Evolutionary conservation across 768 basidiomycete genomes (phyloP), one percentile per base, ranked within the genome.

Genomic region (Nidularia pulvinata): DNA sequence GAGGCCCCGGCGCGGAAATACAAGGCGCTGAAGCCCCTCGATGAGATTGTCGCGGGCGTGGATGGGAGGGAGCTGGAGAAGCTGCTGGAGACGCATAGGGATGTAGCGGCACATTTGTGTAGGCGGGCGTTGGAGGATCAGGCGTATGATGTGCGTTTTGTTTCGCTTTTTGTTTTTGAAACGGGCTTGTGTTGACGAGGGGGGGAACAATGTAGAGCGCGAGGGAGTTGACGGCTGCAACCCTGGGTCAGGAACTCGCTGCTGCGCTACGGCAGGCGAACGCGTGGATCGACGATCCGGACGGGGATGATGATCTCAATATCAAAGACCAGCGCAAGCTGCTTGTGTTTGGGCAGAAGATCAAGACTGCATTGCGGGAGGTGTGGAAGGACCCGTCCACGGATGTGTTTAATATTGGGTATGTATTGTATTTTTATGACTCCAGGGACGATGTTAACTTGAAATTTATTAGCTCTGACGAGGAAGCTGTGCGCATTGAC

Each of bases 361-460:
- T 93, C 50, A 88, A 88, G 65, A 64, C 60, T 5, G 84, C 91
- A 1, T 65, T 95, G 48, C 79, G 83, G 22, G 81, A 80, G 47
- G 81, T 92, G 1, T 95, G 94, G 91, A 83, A 83, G 52, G 86
- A 85, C 44, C 73, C 80, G 6, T 67, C 79, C 0, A 75, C 72
- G 7, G 90, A 93, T 62, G 82, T 96, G 2, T 97, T 96, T 53
- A 89, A 93, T 65, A 80, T 85, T 32, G 90, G 86, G 93, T 94
- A 63, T 44, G 81, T 66, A 1, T 11, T 36, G 13, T 36, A 14
- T 7, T 7, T 48, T 30, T 33, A 52, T 53, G n/a, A 33, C 30
- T 2, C 14, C 5, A 6, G 14, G 9, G 33, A 34, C 39, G 30
- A 32, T 55, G 7, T 51, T 52, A 3, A 13, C 49, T n/a, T 49